phyloP scores from a whole-genome alignment of 129 eudicot genomes.

The Flaveria ramosissima region DNA sequence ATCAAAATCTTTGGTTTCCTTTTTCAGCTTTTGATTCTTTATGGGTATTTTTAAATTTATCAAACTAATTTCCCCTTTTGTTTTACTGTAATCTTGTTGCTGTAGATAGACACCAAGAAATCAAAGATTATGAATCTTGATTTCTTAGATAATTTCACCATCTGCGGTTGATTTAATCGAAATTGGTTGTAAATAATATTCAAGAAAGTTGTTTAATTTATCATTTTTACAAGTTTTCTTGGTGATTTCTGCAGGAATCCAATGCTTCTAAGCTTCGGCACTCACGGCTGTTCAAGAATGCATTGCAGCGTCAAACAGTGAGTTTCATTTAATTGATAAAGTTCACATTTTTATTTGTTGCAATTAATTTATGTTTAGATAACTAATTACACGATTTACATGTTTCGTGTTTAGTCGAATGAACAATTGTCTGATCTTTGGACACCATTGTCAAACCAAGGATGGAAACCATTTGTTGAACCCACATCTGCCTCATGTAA shows the following conservation, averaged over 20 bases:
- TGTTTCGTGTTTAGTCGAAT: slow-evolving; percentile 45
- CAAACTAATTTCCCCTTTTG: slow-evolving; percentile 5
- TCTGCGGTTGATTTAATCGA: not conserved
- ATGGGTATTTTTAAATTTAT: slow-evolving; percentile 14
- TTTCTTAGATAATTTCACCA: not conserved
- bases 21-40: slow-evolving; percentile 36
- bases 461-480: slow-evolving; percentile 71
- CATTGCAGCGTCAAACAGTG: slow-evolving; percentile 57
- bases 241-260: slow-evolving; percentile 52
- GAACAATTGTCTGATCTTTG: slow-evolving; percentile 69
- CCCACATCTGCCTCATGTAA: slow-evolving; percentile 49
- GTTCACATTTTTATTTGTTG: not conserved
- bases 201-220: not conserved
- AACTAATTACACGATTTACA: not conserved
- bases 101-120: not conserved
- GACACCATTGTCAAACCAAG: slow-evolving; percentile 78
- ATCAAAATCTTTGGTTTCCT: slow-evolving; percentile 13
- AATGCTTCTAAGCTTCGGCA: slow-evolving; percentile 73
- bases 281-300: slow-evolving; percentile 59
- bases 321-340: slow-evolving; percentile 37
- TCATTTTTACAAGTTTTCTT: slow-evolving; percentile 2
- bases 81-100: not conserved
- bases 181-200: not conserved
- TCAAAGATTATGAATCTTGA: not conserved
- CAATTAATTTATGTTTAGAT: not conserved